Conservation (phyloP, 2,329 filamentous ascomycete species). For the Aureobasidium subglaciale region DNA sequence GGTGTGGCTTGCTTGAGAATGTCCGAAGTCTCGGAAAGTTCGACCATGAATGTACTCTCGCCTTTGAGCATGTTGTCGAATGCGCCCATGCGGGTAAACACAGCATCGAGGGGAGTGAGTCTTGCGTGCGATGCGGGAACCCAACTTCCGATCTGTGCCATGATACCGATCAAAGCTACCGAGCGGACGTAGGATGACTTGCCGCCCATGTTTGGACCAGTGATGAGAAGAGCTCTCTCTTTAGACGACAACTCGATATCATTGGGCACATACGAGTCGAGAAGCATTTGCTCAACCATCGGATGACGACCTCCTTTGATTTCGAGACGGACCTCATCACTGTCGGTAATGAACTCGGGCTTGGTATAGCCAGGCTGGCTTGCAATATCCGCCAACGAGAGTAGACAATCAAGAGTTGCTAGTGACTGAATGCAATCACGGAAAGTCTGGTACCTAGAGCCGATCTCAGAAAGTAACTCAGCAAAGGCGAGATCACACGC, state of each 20-base stretch:
- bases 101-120: conserved; percentile 80
- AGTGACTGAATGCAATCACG: conserved; percentile 83
- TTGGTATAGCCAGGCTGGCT: conserved; percentile 80
- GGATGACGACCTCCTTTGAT: conserved; percentile 77
- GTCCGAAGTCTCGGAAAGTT: conserved; percentile 83
- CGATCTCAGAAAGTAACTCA: conserved; percentile 64
- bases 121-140: conserved; percentile 70
- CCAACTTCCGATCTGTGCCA: conserved; percentile 91
- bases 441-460: conserved; percentile 78
- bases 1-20: conserved; percentile 86
- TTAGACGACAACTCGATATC: conserved; percentile 62
- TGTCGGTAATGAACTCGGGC: conserved; percentile 50
- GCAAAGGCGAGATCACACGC: conserved; percentile 82
- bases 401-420: conserved; percentile 79
- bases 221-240: conserved; percentile 75
- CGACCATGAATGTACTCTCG: conserved; percentile 97
- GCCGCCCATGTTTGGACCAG: conserved; percentile 97
- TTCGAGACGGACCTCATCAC: conserved; percentile 59
- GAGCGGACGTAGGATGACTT: conserved; percentile 97
- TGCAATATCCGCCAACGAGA: conserved; percentile 79
- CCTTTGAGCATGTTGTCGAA: conserved; percentile 93
- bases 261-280: conserved; percentile 87
- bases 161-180: conserved; percentile 82
- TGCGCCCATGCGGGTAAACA: conserved; percentile 93
- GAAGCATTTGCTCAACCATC: conserved; percentile 86